These are phyloP conservation scores for Paramecium bursaria DNA, from an alignment of 73 alveolate species.

Conservation along the genomic window DNA sequence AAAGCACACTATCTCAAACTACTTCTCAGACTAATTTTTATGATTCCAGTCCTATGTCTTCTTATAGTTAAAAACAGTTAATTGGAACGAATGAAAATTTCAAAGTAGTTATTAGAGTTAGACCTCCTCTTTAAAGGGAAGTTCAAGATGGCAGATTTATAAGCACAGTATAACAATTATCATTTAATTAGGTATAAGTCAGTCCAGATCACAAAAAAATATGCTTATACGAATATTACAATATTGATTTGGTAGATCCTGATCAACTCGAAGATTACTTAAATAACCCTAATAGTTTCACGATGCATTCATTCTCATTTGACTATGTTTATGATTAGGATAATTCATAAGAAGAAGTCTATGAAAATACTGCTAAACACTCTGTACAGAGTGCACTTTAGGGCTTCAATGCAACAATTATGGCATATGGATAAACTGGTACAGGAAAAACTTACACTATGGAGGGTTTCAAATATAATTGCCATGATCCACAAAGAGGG, in stretches of 20 bases:
- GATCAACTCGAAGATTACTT: conserved; percentile 66
- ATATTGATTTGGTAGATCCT: conserved; percentile 72
- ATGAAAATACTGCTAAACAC: conserved; percentile 93
- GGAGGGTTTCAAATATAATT: conserved; percentile 97
- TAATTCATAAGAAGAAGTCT: conserved; percentile 94
- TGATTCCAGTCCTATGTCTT: conserved; percentile 53
- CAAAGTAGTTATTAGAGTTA: conserved; percentile 98
- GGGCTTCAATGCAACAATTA: conserved; percentile 97
- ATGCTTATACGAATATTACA: conserved; percentile 65
- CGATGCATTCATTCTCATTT: conserved; percentile 91
- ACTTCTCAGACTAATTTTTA: conserved; percentile 50
- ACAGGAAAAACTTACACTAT: conserved; percentile 98
- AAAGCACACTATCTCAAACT: conserved; percentile 20
- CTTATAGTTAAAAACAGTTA: conserved; percentile 29
- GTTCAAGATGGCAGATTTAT: conserved; percentile 76
- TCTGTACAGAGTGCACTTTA: conserved; percentile 89
- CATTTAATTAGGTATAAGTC: conserved; percentile 23
- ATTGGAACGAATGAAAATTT: conserved; percentile 82
- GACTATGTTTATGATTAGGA: conserved; percentile 94
- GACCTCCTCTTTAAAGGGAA: conserved; percentile 99
- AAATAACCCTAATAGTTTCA: conserved; percentile 70
- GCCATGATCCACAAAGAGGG: conserved; percentile 95
- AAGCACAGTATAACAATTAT: conserved; percentile 23
- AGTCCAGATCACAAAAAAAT: conserved; percentile 68
- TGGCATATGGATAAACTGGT: conserved; percentile 99